Evolutionary conservation across 192 early-diverging fungal species (phyloP).

Genomic region (Mortierella antarctica): DNA sequence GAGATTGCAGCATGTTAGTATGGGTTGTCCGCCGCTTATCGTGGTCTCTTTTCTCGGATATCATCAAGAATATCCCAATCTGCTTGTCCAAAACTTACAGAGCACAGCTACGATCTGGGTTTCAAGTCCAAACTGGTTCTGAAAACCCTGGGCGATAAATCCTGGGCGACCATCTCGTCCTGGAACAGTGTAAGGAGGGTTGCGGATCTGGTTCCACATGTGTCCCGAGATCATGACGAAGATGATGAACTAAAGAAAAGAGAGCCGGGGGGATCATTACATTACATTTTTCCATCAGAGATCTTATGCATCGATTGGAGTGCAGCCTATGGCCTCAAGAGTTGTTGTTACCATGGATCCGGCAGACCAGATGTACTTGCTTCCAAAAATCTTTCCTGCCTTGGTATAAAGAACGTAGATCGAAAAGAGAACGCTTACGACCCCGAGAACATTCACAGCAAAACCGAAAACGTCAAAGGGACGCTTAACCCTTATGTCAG

Average conservation of each 20-base stretch:
- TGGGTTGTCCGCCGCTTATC: not conserved
- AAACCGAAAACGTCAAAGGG: constrained; percentile 69
- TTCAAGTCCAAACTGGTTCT: constrained; percentile 78
- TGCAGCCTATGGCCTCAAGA: not conserved
- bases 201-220: constrained; percentile 91
- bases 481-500: constrained; percentile 56
- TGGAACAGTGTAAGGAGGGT: constrained; percentile 71
- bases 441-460: constrained; percentile 50
- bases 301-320: not conserved
- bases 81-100: constrained; percentile 60
- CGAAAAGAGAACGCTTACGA: constrained; percentile 42
- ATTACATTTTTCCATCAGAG: not conserved
- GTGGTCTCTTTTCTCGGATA: not conserved
- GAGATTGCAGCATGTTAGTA: not conserved
- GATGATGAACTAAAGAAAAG: constrained; percentile 59
- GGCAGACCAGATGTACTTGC: constrained; percentile 69
- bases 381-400: constrained; percentile 58
- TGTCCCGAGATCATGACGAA: constrained; percentile 82
- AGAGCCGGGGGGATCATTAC: not conserved
- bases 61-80: not conserved
- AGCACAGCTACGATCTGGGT: constrained; percentile 76
- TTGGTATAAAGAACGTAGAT: constrained; percentile 55
- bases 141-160: constrained; percentile 76
- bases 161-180: constrained; percentile 63
- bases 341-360: constrained; percentile 59